These are phyloP conservation scores for Nakazawaea ambrosiae DNA, from an alignment of 805 yeast species.

Conservation along the genomic window DNA sequence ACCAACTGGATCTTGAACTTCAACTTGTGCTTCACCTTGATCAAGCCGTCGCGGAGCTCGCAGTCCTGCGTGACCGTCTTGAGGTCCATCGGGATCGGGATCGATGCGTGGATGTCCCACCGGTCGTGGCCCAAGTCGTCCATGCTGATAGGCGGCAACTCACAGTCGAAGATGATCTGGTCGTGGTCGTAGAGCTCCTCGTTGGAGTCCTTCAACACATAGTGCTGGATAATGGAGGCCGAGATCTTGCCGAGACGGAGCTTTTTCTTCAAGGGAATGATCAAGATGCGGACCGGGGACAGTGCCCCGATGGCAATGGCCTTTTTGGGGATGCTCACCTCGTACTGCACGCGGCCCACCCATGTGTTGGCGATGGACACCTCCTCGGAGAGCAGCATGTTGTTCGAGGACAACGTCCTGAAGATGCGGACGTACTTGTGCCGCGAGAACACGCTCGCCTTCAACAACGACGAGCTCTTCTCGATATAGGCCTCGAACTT, in stretches of 20 bases:
- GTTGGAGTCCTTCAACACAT: slow-evolving; percentile 17
- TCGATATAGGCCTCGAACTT: slow-evolving; percentile 33
- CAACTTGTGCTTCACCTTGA: slow-evolving; percentile 74
- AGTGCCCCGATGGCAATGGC: slow-evolving; percentile 41
- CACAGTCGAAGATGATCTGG: slow-evolving; percentile 25
- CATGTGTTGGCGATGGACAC: slow-evolving; percentile 43
- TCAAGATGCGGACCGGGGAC: slow-evolving; percentile 32
- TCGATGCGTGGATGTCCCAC: slow-evolving; percentile 38
- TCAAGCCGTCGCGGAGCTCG: slow-evolving; percentile 29
- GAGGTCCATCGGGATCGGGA: slow-evolving; percentile 33
- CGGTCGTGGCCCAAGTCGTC: slow-evolving; percentile 31
- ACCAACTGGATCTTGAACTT: slow-evolving; percentile 71
- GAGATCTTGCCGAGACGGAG: slow-evolving; percentile 28
- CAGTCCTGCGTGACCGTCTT: slow-evolving; percentile 37
- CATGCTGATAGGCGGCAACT: slow-evolving; percentile 26
- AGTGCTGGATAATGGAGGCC: slow-evolving; percentile 26
- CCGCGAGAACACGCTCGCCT: slow-evolving; percentile 14
- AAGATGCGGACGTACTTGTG: slow-evolving; percentile 35
- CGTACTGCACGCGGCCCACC: slow-evolving; percentile 47
- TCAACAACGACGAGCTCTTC: slow-evolving; percentile 22
- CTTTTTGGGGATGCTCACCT: slow-evolving; percentile 33
- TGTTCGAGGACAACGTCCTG: slow-evolving; percentile 35
- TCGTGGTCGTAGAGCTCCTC: slow-evolving; percentile 28
- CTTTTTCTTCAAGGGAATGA: slow-evolving; percentile 43
- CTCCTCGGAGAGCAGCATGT: slow-evolving; percentile 31